These are phyloP conservation scores for Sutorius australiensis DNA, from an alignment of 768 basidiomycete species.

Conservation along the genomic window DNA sequence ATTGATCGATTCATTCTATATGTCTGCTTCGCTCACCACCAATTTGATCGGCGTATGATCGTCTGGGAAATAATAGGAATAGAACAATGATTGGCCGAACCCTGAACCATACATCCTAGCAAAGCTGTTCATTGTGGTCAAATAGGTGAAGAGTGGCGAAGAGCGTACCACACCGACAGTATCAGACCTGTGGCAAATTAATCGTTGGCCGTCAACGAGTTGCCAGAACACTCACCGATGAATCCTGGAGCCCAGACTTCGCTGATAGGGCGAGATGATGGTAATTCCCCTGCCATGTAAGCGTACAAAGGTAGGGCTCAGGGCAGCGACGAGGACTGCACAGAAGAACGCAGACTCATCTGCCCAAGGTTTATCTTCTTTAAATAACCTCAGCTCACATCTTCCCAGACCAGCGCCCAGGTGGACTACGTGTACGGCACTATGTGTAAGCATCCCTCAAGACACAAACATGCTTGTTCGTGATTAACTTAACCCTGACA, in stretches of 20 bases:
- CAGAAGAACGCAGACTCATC: not conserved
- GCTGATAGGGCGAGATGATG: not conserved
- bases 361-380: not conserved
- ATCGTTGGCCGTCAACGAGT: not conserved
- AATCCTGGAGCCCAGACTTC: constrained; percentile 3
- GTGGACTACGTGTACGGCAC: not conserved
- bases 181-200: not conserved
- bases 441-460: not conserved
- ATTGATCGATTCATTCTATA: not conserved
- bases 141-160: not conserved
- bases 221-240: constrained; percentile 1
- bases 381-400: not conserved
- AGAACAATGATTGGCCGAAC: constrained; percentile 5
- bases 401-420: not conserved
- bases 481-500: not conserved
- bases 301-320: too few species aligned
- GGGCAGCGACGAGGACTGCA: not conserved
- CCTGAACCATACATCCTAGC: constrained; percentile 5
- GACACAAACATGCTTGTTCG: not conserved
- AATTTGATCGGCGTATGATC: not conserved
- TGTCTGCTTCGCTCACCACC: not conserved
- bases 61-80: constrained; percentile 2
- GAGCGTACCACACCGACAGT: not conserved
- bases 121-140: not conserved
- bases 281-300: not conserved